Conservation (phyloP, 768 basidiomycete species). For the Boletus sensibilis region DNA sequence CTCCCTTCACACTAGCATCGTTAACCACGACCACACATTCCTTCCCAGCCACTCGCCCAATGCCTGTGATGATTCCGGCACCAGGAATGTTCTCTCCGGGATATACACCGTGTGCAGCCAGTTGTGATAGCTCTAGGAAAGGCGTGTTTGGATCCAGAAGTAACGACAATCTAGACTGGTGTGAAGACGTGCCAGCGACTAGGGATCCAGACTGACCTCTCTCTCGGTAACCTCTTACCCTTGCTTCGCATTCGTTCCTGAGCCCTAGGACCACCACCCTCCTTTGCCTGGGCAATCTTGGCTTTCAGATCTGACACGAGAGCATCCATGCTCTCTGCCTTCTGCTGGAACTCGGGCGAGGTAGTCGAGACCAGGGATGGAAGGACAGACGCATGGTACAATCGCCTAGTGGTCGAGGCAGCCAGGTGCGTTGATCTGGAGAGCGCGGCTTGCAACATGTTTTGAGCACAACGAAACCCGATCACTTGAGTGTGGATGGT, state of each 20-base stretch:
- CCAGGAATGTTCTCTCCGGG: constrained; percentile 72
- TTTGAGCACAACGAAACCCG: neutral
- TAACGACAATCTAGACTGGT: constrained; percentile 53
- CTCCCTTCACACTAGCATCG: constrained; percentile 91
- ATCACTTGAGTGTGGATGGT: neutral
- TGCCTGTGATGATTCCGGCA: constrained; percentile 88
- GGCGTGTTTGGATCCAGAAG: constrained; percentile 85
- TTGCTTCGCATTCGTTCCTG: constrained; percentile 70
- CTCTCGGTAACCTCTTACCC: constrained; percentile 82
- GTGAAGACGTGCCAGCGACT: constrained; percentile 1
- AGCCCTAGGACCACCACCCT: constrained; percentile 75
- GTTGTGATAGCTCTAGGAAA: constrained; percentile 82
- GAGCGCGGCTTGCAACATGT: constrained; percentile 23
- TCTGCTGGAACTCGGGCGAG: constrained; percentile 69
- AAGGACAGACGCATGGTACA: constrained; percentile 71
- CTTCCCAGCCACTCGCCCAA: constrained; percentile 72
- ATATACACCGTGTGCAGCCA: constrained; percentile 89
- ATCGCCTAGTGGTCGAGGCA: constrained; percentile 23
- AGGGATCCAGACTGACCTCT: constrained; percentile 51
- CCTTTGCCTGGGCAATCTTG: constrained; percentile 56
- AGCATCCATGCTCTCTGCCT: constrained; percentile 65
- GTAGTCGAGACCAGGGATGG: constrained; percentile 68
- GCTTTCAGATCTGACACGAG: constrained; percentile 63
- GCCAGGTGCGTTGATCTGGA: constrained; percentile 9
- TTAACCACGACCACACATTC: constrained; percentile 93